These are phyloP conservation scores for Wickerhamomyces chaumierensis DNA, from an alignment of 805 yeast genomes.

Conservation along the genomic window DNA sequence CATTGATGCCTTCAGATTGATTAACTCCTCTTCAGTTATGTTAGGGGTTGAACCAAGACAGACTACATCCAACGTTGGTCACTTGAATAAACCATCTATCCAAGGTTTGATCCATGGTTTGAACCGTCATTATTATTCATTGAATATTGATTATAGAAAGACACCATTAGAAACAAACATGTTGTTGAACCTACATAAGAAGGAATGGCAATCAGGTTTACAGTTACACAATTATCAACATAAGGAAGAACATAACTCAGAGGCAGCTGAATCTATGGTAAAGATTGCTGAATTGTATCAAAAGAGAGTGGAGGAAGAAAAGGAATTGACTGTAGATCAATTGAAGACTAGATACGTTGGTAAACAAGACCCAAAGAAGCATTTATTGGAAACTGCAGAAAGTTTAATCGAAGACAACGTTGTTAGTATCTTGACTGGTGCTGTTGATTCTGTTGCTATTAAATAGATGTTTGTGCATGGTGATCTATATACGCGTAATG, in stretches of 20 bases:
- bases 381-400: conserved; percentile 82
- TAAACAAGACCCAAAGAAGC: conserved; percentile 98
- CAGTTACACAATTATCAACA: conserved; percentile 65
- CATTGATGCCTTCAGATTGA: conserved; percentile 94
- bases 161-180: conserved; percentile 87
- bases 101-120: conserved; percentile 96
- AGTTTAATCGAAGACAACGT: conserved; percentile 81
- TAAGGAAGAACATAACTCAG: conserved; percentile 66
- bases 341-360: conserved; percentile 95
- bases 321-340: conserved; percentile 77
- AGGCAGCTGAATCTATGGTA: conserved; percentile 68
- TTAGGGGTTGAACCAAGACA: conserved; percentile 97
- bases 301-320: conserved; percentile 85
- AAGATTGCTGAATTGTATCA: conserved; percentile 85
- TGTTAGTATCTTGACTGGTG: conserved; percentile 76
- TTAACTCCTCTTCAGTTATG: conserved; percentile 79
- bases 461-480: conserved; percentile 31
- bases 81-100: conserved; percentile 89
- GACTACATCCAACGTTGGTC: conserved; percentile 91
- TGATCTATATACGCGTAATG: too few species aligned
- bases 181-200: conserved; percentile 89
- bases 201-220: conserved; percentile 91
- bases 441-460: conserved; percentile 83
- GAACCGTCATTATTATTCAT: conserved; percentile 92
- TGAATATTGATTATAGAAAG: conserved; percentile 89